These are phyloP conservation scores for Podila epicladia DNA, from an alignment of 192 early-diverging fungal genomes.

Conservation along the genomic window DNA sequence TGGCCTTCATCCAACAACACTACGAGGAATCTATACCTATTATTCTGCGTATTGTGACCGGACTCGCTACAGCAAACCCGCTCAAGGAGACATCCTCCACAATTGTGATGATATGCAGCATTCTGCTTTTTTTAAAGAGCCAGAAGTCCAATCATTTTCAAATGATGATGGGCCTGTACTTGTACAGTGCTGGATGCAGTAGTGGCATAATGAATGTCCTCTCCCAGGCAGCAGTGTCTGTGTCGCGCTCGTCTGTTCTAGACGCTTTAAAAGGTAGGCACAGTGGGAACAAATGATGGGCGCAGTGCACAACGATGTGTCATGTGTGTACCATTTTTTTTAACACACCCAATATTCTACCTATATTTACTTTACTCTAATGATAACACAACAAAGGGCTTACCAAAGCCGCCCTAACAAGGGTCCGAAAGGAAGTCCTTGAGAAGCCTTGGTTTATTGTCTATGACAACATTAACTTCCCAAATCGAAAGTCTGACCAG, in stretches of 20 bases:
- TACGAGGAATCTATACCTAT: neutral
- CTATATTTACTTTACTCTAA: too few species aligned
- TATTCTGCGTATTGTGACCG: neutral
- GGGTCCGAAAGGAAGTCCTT: neutral
- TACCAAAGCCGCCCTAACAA: neutral
- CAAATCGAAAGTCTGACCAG: constrained; percentile 4
- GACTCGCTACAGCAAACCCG: neutral
- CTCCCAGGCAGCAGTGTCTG: constrained; percentile 2
- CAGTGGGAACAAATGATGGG: neutral
- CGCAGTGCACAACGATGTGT: too few species aligned
- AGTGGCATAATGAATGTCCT: constrained; percentile 1
- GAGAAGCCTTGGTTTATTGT: constrained; percentile 8
- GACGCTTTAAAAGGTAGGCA: neutral
- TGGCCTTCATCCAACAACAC: neutral
- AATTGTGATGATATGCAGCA: constrained; percentile 1
- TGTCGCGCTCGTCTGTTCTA: neutral
- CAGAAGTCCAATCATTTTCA: constrained; percentile 11
- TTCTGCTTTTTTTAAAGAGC: neutral
- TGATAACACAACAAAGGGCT: neutral
- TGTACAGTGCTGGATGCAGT: neutral
- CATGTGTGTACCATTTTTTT: too few species aligned
- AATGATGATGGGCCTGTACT: constrained; percentile 4
- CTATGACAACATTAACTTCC: constrained; percentile 25
- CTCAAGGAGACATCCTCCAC: constrained; percentile 11
- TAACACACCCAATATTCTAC: too few species aligned